A percentile compares a stretch with the other conserved stretches of the same genome.
These are phyloP conservation scores for Madurella fahalii DNA, from an alignment of 2,329 filamentous ascomycete genomes.

Conservation along the genomic window DNA sequence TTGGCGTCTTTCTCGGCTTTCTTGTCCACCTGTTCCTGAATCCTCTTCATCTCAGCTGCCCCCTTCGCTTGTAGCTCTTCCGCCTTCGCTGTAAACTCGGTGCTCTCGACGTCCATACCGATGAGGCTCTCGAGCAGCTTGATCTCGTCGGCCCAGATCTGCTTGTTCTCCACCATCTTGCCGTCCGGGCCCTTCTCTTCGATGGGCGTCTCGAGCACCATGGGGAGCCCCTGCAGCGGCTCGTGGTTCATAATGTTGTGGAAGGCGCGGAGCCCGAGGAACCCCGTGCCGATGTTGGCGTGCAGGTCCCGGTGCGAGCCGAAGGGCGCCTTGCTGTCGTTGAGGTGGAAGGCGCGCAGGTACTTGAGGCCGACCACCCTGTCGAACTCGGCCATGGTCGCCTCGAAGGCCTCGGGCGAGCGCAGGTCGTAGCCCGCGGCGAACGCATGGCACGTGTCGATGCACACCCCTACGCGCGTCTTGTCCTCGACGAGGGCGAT, in stretches of 20 bases:
- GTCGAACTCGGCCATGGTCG: slow-evolving; percentile 74
- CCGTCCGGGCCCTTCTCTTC: slow-evolving; percentile 64
- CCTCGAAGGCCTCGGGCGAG: slow-evolving; percentile 65
- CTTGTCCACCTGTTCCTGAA: slow-evolving; percentile 74
- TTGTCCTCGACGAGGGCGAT: slow-evolving; percentile 79
- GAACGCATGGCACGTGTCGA: slow-evolving; percentile 96
- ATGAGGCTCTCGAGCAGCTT: slow-evolving; percentile 87
- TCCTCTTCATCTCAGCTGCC: slow-evolving; percentile 64
- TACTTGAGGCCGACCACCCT: slow-evolving; percentile 71
- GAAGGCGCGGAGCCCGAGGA: slow-evolving; percentile 84
- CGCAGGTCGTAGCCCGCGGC: slow-evolving; percentile 89
- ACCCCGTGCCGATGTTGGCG: slow-evolving; percentile 94
- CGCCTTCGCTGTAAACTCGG: slow-evolving; percentile 67
- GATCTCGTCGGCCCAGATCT: slow-evolving; percentile 89
- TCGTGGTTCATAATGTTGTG: slow-evolving; percentile 84
- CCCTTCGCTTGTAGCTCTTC: slow-evolving; percentile 64
- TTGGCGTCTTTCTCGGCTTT: slow-evolving; percentile 60
- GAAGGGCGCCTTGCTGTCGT: slow-evolving; percentile 91
- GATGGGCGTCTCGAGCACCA: slow-evolving; percentile 96
- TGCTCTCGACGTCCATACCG: slow-evolving; percentile 72
- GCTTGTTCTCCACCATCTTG: slow-evolving; percentile 69
- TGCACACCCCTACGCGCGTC: slow-evolving; percentile 80
- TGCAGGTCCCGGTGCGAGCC: slow-evolving; percentile 81
- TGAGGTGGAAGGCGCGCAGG: slow-evolving; percentile 82
- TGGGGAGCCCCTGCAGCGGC: slow-evolving; percentile 72